Base-by-base conservation (phyloP, 176 grass and related monocot species). In the Ensete glaucum region DNA sequence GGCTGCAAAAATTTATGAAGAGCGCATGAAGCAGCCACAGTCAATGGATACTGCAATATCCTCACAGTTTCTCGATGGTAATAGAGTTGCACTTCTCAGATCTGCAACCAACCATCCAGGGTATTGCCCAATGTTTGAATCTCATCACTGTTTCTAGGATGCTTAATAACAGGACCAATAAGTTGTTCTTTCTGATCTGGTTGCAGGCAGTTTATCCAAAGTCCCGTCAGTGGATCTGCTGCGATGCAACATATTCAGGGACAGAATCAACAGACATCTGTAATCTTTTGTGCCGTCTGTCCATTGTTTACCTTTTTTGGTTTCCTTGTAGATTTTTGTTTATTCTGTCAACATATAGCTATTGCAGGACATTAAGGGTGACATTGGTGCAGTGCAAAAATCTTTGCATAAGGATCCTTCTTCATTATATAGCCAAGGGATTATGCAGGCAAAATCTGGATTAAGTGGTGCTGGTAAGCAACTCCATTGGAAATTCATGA, bases 381-480 rank as follows among this genome's bases (percentile, higher is more conserved):
- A 98, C 57, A 73, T 83, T 67, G 76, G 80, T 55, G 82, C 85
- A 78, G 69, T 83, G 52, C 94, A 87, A 68, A 91, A 86, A 85
- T 76, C 85, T 69, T 82, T 92, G 85, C 85, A 89, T 56, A 77
- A 76, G 17, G 90, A 98, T 76, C 84, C 86, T 56, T 81, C 94
- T 76, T 81, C 92, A 2, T 71, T 92, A 27, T 92, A 92, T 34
- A 73, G 80, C 53, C 75, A 87, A 55, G 82, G 84, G 16, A 87
- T 89, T 81, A 85, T 87, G 80, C 90, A 93, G 64, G 67, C 88
- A 63, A 98, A 98, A 85, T 73, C 90, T 84, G 86, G 84, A 73
- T 79, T 87, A 64, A 75, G 80, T 71, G 60, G 84, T 60, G 26
- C 87, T 64, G 94, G 94, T 98, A 85, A 78, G 94, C 79, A 78